Percentiles rank a stretch among this genome's conserved stretches.
phyloP scores from a whole-genome alignment of 2,329 filamentous ascomycete genomes.

The Ophiocordyceps camponoti-leonardi region DNA sequence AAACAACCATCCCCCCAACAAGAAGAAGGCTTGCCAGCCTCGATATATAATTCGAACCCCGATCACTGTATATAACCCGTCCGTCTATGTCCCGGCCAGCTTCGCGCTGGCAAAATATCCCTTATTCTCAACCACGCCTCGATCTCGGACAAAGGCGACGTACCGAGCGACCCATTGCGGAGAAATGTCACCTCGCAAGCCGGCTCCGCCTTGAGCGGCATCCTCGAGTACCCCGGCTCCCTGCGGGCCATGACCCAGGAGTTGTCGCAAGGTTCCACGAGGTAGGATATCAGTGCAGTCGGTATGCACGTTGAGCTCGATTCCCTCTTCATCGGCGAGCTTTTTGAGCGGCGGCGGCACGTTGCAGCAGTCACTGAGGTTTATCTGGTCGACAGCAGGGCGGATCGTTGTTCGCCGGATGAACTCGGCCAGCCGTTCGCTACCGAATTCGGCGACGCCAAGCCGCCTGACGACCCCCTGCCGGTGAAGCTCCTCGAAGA shows the following conservation, averaged over 20 bases:
- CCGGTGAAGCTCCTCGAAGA: slow-evolving; percentile 55
- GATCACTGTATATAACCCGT: neutral
- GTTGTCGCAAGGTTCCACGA: slow-evolving; percentile 64
- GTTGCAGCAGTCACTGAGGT: slow-evolving; percentile 86
- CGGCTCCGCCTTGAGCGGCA: slow-evolving; percentile 27
- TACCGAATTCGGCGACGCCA: slow-evolving; percentile 83
- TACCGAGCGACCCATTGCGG: slow-evolving; percentile 97
- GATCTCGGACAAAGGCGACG: slow-evolving; percentile 81
- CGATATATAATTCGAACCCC: neutral
- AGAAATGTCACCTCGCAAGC: slow-evolving; percentile 59
- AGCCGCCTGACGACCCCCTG: slow-evolving; percentile 57
- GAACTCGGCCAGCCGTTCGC: slow-evolving; percentile 63
- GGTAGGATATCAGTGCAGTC: slow-evolving; percentile 89
- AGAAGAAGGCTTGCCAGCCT: neutral
- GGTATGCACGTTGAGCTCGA: slow-evolving; percentile 84
- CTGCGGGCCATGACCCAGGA: slow-evolving; percentile 54
- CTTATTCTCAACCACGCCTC: slow-evolving; percentile 95
- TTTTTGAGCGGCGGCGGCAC: slow-evolving; percentile 75
- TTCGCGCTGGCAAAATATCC: slow-evolving; percentile 87
- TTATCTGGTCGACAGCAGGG: slow-evolving; percentile 88
- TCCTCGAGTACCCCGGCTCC: slow-evolving; percentile 64
- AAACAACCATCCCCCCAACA: neutral
- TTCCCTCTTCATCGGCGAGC: slow-evolving; percentile 65
- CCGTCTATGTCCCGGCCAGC: slow-evolving; percentile 17
- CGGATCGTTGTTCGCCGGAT: slow-evolving; percentile 51